Base-by-base conservation (phyloP, 768 basidiomycete species). In the Auriscalpium vulgare region DNA sequence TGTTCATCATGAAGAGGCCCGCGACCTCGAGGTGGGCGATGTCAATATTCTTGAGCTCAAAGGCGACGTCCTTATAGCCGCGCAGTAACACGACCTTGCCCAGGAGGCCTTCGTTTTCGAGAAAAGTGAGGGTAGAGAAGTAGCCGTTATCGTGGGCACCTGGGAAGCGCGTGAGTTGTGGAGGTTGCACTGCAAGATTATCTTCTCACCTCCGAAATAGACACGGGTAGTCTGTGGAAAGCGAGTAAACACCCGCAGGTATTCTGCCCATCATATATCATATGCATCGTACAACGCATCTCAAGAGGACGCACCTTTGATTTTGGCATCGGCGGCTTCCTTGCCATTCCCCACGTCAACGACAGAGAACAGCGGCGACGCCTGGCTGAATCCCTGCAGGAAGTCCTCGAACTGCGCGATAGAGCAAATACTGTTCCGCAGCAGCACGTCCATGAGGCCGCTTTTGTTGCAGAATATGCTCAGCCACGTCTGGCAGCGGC, bases 171-270 rank as follows among this genome's bases (percentile, higher is more conserved):
- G 34, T 40, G 17, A 56, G 35, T 23, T n/a, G 48, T 11, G 43
- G 21, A 49, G 10, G n/a, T n/a, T 21, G 8, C 3, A 14, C 13
- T 8, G 14, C 8, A 29, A 29, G 29, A 3, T 29, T 29, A 9
- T 8, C 49, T 51, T 56, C 69, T 17, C 9, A 65, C 72, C 71
- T 50, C 72, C 75, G 45, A 76, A 74, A 66, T 74, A 74, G 13
- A 76, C 68, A 50, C 65, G 68, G 2, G 65, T 60, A 10, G 68
- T 73, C 55, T 75, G 75, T 4, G 74, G 73, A 59, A 67, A 63
- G 49, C 77, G 78, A 47, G 82, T 79, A 62, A 83, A 82, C 57
- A 83, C 79, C 61, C 82, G 78, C 36, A 87, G 74, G 61, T 78
- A 77, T 58, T 77, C 69, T 68, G 44, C 11, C 29, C 29, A 5